Conservation (phyloP, 2,329 filamentous ascomycete species). For the Alternaria brassicicola region DNA sequence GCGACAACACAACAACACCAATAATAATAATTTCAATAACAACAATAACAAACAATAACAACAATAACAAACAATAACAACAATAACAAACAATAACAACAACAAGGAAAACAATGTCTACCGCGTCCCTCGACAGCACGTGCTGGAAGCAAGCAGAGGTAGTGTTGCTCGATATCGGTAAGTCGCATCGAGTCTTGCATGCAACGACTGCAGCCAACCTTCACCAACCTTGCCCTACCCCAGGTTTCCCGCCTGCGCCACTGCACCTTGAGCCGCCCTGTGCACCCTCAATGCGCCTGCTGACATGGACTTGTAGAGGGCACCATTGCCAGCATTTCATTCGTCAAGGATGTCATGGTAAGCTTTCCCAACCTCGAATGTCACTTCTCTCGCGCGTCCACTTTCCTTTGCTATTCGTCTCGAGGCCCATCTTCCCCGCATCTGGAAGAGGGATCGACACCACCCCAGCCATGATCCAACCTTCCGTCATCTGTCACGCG, state of each 20-base stretch:
- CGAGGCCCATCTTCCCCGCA: slow-evolving; percentile 41
- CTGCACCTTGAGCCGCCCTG: slow-evolving; percentile 26
- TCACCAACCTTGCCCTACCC: slow-evolving; percentile 30
- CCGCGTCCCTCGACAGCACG: slow-evolving; percentile 32
- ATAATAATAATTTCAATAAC: too few species aligned
- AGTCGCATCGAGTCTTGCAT: slow-evolving; percentile 39
- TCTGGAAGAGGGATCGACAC: slow-evolving; percentile 34
- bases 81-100: too few species aligned
- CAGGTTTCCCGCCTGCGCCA: slow-evolving; percentile 41
- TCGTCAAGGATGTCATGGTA: slow-evolving; percentile 83
- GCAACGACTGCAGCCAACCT: slow-evolving; percentile 29
- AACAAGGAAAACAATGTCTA: slow-evolving; percentile 30
- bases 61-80: too few species aligned
- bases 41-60: too few species aligned
- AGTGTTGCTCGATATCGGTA: slow-evolving; percentile 66
- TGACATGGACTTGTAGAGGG: slow-evolving; percentile 64
- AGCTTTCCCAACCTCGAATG: slow-evolving; percentile 49
- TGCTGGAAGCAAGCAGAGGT: slow-evolving; percentile 52
- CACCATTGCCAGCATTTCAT: slow-evolving; percentile 81
- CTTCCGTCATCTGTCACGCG: slow-evolving; percentile 41
- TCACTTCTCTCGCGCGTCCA: slow-evolving; percentile 8
- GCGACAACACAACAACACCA: slow-evolving; percentile 6
- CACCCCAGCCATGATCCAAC: slow-evolving; percentile 24
- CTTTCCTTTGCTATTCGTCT: slow-evolving; percentile 19
- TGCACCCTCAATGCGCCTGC: slow-evolving; percentile 23